These are phyloP conservation scores for Platanthera guangdongensis DNA, from an alignment of 106 monocot genomes.

Conservation along the genomic window DNA sequence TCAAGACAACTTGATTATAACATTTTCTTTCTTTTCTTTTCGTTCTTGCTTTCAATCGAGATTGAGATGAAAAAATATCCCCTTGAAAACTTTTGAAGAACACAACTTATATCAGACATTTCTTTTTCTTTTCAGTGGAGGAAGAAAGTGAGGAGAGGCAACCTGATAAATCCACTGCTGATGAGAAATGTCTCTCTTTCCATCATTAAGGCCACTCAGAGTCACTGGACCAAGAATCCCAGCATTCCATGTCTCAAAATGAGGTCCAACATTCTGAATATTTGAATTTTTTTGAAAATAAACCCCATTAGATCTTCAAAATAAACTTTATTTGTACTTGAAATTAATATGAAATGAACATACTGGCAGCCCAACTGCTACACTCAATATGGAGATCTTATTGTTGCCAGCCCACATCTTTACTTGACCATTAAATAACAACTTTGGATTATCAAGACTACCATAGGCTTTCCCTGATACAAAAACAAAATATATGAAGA, in stretches of 20 bases:
- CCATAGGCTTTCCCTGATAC: conserved; percentile 12
- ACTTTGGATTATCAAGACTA: conserved; percentile 7
- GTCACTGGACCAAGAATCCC: conserved; percentile 90
- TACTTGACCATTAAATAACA: neutral
- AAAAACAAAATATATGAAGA: neutral
- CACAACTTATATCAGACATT: no score
- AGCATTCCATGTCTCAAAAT: conserved; percentile 87
- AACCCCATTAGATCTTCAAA: neutral
- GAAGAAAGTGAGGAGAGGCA: neutral
- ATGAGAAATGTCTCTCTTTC: conserved; percentile 72
- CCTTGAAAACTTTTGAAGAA: no score
- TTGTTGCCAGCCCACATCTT: conserved; percentile 15
- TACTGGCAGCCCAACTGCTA: conserved; percentile 76
- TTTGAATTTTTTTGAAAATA: neutral
- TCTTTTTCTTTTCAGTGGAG: neutral
- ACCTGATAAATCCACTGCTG: conserved; percentile 92
- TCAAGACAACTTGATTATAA: no score
- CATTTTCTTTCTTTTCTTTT: no score
- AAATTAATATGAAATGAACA: conserved; percentile 17
- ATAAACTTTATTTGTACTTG: neutral
- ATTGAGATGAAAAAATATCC: no score
- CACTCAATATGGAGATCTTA: conserved; percentile 72
- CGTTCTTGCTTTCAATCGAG: no score
- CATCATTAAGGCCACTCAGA: conserved; percentile 75
- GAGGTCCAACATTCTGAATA: conserved; percentile 69